Evolutionary conservation across 2,329 filamentous ascomycete genomes (phyloP), one percentile per base, ranked within the genome.

Genomic region (Exophiala calicioides): DNA sequence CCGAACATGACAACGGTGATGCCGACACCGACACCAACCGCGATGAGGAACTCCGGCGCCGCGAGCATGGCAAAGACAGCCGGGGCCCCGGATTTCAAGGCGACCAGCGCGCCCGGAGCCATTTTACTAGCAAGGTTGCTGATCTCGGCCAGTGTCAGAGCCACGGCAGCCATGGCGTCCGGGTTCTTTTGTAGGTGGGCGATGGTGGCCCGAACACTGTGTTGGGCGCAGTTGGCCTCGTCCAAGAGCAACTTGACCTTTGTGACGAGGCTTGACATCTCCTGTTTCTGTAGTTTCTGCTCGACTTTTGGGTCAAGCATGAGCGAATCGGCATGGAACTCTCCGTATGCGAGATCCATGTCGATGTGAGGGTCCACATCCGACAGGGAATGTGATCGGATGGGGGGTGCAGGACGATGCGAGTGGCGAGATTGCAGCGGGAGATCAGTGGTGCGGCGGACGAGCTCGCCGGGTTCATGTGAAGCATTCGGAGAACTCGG

Each of bases 1-100:
- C 93, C 93, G 50, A 98, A 88, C 66, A 93, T 90, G 60, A 98
- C 88, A 6, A 97, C 84, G 0, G 93, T 97, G n/a, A 95, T 84
- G 10, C 93, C 93, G 0, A 95, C 83, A 1, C 87, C 88, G 10
- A 95, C 82, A 32, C 90, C 88, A 1, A 88, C 89, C 3, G 90
- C 90, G 60, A 98, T 95, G 54, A 96, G 80, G 64, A 98, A 98
- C 62, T 98, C 89, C 1, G 93, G 93, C 46, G 86, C 90, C 0
- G 88, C 84, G 3, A 98, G 79, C 16, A 98, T 78, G 0, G 85
- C 87, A 59, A 95, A 91, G 15, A 95, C 84, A 5, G 87, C 85
- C 0, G 93, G 93, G 27, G 90, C 91, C 15, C 84, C 84, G 29
- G 81, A 78, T 68, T 95, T 94, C 62, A 97, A 71, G 1, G 85